Evolutionary conservation across 2,329 filamentous ascomycete species (phyloP).

Genomic region (Aureobasidium sp.): DNA sequence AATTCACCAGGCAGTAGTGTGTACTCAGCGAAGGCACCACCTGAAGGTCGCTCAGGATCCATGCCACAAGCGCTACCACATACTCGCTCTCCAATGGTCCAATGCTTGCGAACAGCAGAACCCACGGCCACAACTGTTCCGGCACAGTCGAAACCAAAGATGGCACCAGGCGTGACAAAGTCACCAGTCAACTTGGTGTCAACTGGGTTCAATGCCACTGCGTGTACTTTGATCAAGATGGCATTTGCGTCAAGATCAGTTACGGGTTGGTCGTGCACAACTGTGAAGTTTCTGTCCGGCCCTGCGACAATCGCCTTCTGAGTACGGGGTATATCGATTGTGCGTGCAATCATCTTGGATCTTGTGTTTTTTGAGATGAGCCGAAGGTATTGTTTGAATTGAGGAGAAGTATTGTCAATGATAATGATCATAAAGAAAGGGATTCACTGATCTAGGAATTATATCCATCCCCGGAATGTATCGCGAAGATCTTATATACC

Average conservation of each 20-base stretch:
- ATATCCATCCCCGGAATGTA: not conserved
- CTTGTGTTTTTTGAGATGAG: not conserved
- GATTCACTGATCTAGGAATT: too few relatives aligned
- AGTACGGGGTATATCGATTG: not conserved
- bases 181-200: slow-evolving; percentile 32
- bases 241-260: not conserved
- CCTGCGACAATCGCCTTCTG: slow-evolving; percentile 11
- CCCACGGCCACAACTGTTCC: slow-evolving; percentile 28
- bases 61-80: slow-evolving; percentile 10
- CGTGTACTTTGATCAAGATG: slow-evolving; percentile 3
- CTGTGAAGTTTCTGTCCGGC: not conserved
- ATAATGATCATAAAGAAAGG: not conserved
- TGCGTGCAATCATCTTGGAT: not conserved
- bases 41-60: slow-evolving; percentile 2
- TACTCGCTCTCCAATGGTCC: slow-evolving; percentile 11
- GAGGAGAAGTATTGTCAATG: not conserved
- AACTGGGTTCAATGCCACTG: slow-evolving; percentile 33
- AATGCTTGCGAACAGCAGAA: not conserved
- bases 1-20: not conserved
- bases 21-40: slow-evolving; percentile 17
- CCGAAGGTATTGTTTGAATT: not conserved
- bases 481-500: not conserved
- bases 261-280: not conserved
- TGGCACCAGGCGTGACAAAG: slow-evolving; percentile 25
- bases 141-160: slow-evolving; percentile 32